Percentiles rank a stretch among this genome's conserved stretches.
Conservation (phyloP, 2,329 filamentous ascomycete genomes). For the Nemania sp. region DNA sequence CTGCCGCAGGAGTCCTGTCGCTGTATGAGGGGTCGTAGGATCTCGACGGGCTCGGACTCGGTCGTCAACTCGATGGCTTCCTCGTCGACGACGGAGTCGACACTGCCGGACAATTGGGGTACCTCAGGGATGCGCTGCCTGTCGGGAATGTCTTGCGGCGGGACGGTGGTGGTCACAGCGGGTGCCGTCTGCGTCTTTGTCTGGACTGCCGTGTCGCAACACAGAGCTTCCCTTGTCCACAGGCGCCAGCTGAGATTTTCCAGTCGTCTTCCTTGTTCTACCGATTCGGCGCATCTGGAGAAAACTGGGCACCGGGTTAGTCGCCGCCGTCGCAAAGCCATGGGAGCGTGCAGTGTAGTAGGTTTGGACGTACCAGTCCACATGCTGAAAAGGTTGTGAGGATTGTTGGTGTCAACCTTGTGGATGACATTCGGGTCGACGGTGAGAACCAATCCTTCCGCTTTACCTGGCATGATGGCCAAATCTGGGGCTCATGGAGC, state of each 20-base stretch:
- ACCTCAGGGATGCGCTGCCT: conserved; percentile 55
- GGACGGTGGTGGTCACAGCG: conserved; percentile 46
- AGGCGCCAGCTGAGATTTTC: conserved; percentile 96
- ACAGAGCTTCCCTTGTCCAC: conserved; percentile 93
- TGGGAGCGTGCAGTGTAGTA: not conserved
- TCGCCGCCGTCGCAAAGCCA: conserved; percentile 18
- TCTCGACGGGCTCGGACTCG: conserved; percentile 60
- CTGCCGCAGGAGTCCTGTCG: conserved; percentile 72
- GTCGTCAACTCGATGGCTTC: conserved; percentile 64
- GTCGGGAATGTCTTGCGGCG: conserved; percentile 56
- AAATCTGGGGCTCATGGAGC: conserved; percentile 34
- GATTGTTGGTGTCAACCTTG: conserved; percentile 91
- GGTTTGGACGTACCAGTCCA: conserved; percentile 78
- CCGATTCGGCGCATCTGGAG: conserved; percentile 88
- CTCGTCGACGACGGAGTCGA: conserved; percentile 74
- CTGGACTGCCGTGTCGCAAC: conserved; percentile 69
- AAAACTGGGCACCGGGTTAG: conserved; percentile 68
- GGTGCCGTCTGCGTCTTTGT: conserved; percentile 50
- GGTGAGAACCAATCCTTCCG: conserved; percentile 84
- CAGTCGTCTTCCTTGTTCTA: conserved; percentile 88
- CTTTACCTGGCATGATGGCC: conserved; percentile 75
- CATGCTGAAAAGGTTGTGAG: conserved; percentile 93
- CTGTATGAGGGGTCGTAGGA: conserved; percentile 68
- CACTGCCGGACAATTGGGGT: conserved; percentile 76
- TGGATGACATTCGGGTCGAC: conserved; percentile 91